A percentile compares a stretch with the other conserved stretches of the same genome.
These are phyloP conservation scores for Pittosporum tobira DNA, from an alignment of 129 eudicot species.

Conservation along the genomic window DNA sequence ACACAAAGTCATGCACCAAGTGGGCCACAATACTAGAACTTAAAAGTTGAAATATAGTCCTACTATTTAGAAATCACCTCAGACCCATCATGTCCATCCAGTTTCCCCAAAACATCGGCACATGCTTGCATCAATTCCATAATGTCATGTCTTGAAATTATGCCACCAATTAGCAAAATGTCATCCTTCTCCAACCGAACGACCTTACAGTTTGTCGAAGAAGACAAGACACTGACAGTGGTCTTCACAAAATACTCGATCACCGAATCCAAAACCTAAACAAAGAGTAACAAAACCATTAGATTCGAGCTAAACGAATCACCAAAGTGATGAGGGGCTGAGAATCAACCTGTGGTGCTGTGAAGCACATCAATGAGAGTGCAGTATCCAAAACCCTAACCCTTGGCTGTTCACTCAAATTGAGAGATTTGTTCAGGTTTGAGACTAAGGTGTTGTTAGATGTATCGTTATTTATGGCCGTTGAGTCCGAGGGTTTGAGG, in stretches of 20 bases:
- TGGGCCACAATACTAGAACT: no score
- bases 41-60: no score
- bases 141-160: conserved; percentile 29
- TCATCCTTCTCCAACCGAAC: conserved; percentile 15
- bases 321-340: background rate
- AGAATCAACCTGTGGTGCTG: conserved; percentile 46
- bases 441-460: conserved; percentile 26
- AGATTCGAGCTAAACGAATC: background rate
- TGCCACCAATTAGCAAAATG: conserved; percentile 43
- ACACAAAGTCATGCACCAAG: no score
- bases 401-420: conserved; percentile 39
- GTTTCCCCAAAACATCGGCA: conserved; percentile 38
- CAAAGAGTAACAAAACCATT: background rate
- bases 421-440: conserved; percentile 44
- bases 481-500: conserved; percentile 12
- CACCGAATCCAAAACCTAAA: conserved; percentile 54
- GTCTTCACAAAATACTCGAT: conserved; percentile 48
- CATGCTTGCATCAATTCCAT: conserved; percentile 33
- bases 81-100: conserved; percentile 33
- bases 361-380: conserved; percentile 66
- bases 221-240: conserved; percentile 37
- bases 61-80: conserved; percentile 14
- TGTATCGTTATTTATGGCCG: conserved; percentile 17
- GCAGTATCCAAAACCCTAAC: conserved; percentile 71
- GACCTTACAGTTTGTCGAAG: conserved; percentile 38